Evolutionary conservation across 306 rosid genomes (phyloP).

Genomic region (Sechiopsis laciniata): DNA sequence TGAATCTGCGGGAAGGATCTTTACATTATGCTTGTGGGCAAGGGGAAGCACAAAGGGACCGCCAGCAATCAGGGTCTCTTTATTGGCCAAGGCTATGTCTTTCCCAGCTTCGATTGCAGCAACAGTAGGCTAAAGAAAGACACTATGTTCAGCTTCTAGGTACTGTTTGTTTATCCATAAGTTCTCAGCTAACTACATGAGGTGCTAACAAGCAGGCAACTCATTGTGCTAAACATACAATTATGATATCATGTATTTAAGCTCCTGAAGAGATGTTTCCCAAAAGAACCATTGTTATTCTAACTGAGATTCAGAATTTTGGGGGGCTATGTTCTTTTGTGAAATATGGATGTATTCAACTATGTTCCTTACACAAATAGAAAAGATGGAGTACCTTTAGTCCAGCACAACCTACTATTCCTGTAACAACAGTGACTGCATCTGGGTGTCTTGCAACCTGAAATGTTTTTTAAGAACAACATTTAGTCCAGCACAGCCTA

Average conservation of each 20-base stretch:
- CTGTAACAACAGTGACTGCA: conserved; percentile 85
- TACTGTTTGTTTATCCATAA: conserved; percentile 17
- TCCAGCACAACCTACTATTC: conserved; percentile 99
- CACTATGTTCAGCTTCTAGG: conserved; percentile 32
- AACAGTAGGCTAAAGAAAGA: conserved; percentile 76
- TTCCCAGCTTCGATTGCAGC: conserved; percentile 99
- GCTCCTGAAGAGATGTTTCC: not conserved
- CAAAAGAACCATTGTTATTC: not conserved
- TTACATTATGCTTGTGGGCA: conserved; percentile 80
- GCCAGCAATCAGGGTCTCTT: conserved; percentile 97
- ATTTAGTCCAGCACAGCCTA: conserved; percentile 88
- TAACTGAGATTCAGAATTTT: not conserved
- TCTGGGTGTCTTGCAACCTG: conserved; percentile 99
- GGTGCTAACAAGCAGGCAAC: not conserved
- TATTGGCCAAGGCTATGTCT: conserved; percentile 98
- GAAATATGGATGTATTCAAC: not conserved
- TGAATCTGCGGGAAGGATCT: conserved; percentile 98
- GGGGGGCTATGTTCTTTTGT: not conserved
- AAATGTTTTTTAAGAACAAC: conserved; percentile 7
- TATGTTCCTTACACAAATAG: not conserved
- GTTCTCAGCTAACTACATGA: not conserved
- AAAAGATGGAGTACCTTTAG: conserved; percentile 54
- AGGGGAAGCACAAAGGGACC: conserved; percentile 99
- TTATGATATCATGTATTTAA: conserved; percentile 8
- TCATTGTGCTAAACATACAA: not conserved